Conservation (phyloP, 2,329 filamentous ascomycete species). For the Fusarium musae region DNA sequence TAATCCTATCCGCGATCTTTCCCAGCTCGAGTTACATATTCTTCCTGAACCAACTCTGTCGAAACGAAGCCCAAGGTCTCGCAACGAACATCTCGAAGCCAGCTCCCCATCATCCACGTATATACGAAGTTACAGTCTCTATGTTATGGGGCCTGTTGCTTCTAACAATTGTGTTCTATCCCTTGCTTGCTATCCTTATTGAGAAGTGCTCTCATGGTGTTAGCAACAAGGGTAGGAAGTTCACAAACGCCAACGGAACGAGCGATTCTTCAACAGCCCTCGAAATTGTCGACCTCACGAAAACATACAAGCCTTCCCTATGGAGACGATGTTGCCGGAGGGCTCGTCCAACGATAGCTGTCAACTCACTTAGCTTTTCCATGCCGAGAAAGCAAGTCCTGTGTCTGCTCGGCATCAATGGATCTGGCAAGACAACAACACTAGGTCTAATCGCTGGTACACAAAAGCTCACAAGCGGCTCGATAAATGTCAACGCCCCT, state of each 20-base stretch:
- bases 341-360: not conserved
- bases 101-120: not conserved
- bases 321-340: not conserved
- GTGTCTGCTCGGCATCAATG: slow-evolving; percentile 85
- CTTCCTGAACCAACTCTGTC: not conserved
- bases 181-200: not conserved
- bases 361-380: not conserved
- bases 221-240: not conserved
- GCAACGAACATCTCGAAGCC: not conserved
- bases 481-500: not conserved
- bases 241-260: not conserved
- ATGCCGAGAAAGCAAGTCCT: slow-evolving; percentile 59
- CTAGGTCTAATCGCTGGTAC: slow-evolving; percentile 83
- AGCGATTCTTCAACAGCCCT: not conserved
- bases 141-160: not conserved
- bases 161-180: not conserved
- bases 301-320: not conserved
- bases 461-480: slow-evolving; percentile 50
- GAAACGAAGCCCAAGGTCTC: not conserved
- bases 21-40: not conserved
- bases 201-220: not conserved
- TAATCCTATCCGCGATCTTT: not conserved
- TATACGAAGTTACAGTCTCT: not conserved
- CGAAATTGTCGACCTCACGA: not conserved
- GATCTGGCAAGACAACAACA: slow-evolving; percentile 84